Percentiles rank a stretch among this genome's conserved stretches.
Evolutionary conservation across 331 rosid genomes (phyloP).

Genomic region (Phaseolus coccineus): DNA sequence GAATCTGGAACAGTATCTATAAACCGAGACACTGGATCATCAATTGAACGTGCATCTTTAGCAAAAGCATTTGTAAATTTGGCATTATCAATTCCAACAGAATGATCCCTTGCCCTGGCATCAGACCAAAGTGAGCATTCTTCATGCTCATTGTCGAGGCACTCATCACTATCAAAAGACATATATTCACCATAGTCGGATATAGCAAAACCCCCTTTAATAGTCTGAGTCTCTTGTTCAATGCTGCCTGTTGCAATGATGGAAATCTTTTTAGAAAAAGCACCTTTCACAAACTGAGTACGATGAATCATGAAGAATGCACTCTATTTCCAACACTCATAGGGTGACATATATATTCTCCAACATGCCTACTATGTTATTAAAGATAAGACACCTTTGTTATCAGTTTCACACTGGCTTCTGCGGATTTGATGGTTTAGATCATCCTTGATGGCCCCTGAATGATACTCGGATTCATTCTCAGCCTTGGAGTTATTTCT

Average conservation of each 20-base stretch:
- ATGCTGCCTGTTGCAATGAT: constrained; percentile 49
- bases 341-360: constrained; percentile 28
- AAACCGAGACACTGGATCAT: constrained; percentile 66
- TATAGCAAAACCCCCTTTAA: constrained; percentile 39
- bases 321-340: constrained; percentile 37
- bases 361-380: constrained; percentile 24
- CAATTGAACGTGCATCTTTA: constrained; percentile 34
- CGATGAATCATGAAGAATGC: constrained; percentile 11
- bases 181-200: constrained; percentile 45
- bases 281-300: constrained; percentile 32
- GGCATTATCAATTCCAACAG: constrained; percentile 42
- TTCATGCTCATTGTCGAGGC: constrained; percentile 39
- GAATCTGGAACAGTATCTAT: constrained; percentile 65
- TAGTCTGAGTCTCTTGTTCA: constrained; percentile 42
- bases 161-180: constrained; percentile 46
- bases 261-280: constrained; percentile 42
- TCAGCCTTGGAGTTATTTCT: constrained; percentile 48
- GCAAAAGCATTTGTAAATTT: constrained; percentile 58
- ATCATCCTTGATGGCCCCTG: constrained; percentile 43
- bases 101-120: constrained; percentile 47
- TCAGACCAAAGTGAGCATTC: constrained; percentile 55
- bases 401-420: constrained; percentile 55
- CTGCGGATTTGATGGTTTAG: constrained; percentile 40
- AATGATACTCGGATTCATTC: constrained; percentile 51
- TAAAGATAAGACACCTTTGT: constrained; percentile 52